Evolutionary conservation across 163 green algal species (phyloP).

Genomic region (Scenedesmus sp.): DNA sequence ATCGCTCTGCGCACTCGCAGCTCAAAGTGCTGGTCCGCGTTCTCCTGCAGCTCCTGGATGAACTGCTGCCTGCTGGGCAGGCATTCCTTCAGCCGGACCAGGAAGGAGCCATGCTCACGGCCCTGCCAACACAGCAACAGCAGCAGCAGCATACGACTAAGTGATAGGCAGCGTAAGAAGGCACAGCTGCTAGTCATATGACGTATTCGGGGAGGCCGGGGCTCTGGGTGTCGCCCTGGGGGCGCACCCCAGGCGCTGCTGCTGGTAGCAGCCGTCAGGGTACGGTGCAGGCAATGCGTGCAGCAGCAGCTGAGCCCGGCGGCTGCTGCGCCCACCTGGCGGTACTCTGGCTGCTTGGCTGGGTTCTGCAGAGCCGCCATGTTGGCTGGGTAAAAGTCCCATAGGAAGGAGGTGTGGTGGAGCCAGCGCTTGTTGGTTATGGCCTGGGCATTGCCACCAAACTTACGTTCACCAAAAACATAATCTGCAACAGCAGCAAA

Average conservation of each 20-base stretch:
- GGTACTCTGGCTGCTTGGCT: constrained; percentile 83
- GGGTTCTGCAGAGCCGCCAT: constrained; percentile 92
- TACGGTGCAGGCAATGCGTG: not conserved
- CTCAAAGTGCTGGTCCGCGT: constrained; percentile 37
- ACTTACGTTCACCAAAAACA: constrained; percentile 90
- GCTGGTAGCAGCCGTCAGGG: not conserved
- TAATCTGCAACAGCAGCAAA: constrained; percentile 84
- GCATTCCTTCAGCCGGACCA: constrained; percentile 71
- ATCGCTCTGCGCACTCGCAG: constrained; percentile 34
- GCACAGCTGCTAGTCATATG: not conserved
- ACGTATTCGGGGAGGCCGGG: not conserved
- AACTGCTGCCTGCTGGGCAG: constrained; percentile 43
- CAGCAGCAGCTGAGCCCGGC: not conserved
- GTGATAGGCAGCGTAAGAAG: no score
- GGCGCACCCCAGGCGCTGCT: not conserved
- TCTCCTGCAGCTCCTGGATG: constrained; percentile 17
- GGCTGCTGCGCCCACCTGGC: constrained; percentile 62
- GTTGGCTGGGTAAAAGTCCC: constrained; percentile 82
- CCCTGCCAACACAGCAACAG: constrained; percentile 57
- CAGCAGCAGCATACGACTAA: not conserved
- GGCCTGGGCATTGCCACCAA: constrained; percentile 98
- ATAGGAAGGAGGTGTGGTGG: constrained; percentile 99
- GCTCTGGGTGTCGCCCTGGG: not conserved
- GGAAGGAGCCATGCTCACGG: constrained; percentile 77
- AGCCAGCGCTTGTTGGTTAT: constrained; percentile 94